phyloP scores from a whole-genome alignment of 352 stramenopile genomes.

The Globisporangium barbulae region DNA sequence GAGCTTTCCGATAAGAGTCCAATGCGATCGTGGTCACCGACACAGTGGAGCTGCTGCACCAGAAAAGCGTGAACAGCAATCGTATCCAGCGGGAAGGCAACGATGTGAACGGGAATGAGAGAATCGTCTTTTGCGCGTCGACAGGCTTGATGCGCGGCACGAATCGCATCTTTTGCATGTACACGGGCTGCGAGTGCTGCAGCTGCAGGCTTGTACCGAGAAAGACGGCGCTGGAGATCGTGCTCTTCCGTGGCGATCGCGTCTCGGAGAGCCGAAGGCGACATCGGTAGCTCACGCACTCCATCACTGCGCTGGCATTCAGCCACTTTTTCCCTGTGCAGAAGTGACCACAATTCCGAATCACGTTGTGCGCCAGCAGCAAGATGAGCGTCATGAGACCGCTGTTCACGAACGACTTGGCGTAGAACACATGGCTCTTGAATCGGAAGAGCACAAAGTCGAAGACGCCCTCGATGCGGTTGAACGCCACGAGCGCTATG shows the following conservation, averaged over 20 bases:
- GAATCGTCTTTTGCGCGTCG: neutral
- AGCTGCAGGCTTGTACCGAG: neutral
- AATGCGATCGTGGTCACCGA: neutral
- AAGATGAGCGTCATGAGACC: constrained; percentile 16
- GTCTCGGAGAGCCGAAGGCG: constrained; percentile 6
- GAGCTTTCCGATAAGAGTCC: neutral
- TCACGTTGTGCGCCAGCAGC: constrained; percentile 18
- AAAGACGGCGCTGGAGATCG: neutral
- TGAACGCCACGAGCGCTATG: constrained; percentile 5
- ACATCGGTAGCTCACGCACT: constrained; percentile 23
- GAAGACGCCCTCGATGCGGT: constrained; percentile 8
- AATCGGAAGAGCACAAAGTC: constrained; percentile 16
- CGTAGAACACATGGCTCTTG: constrained; percentile 6
- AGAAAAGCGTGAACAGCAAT: constrained; percentile 3
- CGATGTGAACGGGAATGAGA: constrained; percentile 7
- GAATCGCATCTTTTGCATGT: constrained; percentile 11
- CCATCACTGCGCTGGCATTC: constrained; percentile 1
- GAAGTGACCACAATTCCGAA: constrained; percentile 13
- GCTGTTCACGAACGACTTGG: constrained; percentile 12
- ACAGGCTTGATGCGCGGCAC: neutral
- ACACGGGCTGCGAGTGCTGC: neutral
- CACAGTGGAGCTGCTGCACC: neutral
- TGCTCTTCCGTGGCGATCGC: neutral
- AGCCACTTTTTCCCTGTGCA: neutral
- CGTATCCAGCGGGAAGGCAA: neutral